Conservation (phyloP, 352 stramenopile species). For the Blastocystis sp. region DNA sequence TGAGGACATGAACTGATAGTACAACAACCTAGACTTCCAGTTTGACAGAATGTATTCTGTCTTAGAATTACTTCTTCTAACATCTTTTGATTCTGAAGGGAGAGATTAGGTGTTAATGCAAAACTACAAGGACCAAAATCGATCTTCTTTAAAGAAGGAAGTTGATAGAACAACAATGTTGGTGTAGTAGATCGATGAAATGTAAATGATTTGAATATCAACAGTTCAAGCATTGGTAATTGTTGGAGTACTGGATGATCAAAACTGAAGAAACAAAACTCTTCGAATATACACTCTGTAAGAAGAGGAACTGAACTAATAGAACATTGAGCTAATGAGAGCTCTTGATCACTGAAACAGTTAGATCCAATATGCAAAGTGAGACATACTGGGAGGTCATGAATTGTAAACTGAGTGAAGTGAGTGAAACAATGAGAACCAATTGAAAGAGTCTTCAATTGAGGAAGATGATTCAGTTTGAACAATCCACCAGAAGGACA, state of each 20-base stretch:
- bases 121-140: not conserved
- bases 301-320: no score
- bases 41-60: not conserved
- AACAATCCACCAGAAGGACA: not conserved
- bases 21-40: not conserved
- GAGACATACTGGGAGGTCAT: no score
- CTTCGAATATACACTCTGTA: no score
- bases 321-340: no score
- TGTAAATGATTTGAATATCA: not conserved
- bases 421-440: not conserved
- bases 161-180: not conserved
- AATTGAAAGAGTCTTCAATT: not conserved
- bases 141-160: slow-evolving; percentile 4
- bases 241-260: not conserved
- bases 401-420: not conserved
- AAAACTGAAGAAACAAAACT: not conserved
- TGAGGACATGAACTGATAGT: not conserved
- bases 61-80: not conserved
- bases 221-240: no score
- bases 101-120: not conserved
- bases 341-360: not conserved
- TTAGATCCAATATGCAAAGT: no score
- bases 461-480: not conserved
- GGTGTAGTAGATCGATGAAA: not conserved
- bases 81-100: no score